Evolutionary conservation across 495 filamentous ascomycete genomes (phyloP).

Genomic region (Penicillium desertorum): DNA sequence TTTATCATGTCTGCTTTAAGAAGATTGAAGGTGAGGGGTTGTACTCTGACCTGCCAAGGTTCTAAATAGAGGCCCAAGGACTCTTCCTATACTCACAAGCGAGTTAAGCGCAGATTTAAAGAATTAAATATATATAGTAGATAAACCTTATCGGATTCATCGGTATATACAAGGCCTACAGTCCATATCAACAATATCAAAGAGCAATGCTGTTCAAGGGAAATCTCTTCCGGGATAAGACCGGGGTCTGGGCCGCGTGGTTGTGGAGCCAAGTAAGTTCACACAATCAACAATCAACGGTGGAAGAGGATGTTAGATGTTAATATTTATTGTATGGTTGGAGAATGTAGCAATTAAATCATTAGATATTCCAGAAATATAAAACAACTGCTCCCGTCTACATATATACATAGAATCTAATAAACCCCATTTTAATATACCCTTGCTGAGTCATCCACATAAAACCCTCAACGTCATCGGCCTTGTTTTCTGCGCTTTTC

Average conservation of each 20-base stretch:
- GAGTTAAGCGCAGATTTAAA: not conserved
- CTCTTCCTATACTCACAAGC: not conserved
- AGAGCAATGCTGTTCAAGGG: not conserved
- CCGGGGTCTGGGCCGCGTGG: slow-evolving; percentile 29
- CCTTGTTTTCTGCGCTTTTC: slow-evolving; percentile 37
- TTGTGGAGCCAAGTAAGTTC: slow-evolving; percentile 6
- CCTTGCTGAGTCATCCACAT: slow-evolving; percentile 25
- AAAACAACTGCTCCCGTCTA: not conserved
- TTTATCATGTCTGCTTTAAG: not conserved
- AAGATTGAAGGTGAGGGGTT: slow-evolving; percentile 4
- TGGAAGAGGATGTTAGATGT: not conserved
- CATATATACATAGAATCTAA: not conserved
- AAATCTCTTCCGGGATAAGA: slow-evolving; percentile 27
- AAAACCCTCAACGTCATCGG: slow-evolving; percentile 42
- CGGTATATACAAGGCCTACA: not conserved
- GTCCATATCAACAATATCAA: not conserved
- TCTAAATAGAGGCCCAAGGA: not conserved
- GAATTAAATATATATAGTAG: not conserved
- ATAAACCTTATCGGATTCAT: not conserved
- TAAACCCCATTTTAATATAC: not conserved
- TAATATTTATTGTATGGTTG: not conserved
- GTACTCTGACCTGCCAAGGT: slow-evolving; percentile 2
- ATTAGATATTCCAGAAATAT: not conserved
- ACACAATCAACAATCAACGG: not conserved
- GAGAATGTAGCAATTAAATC: too few species aligned